Evolutionary conservation across 1,284 basidiomycete genomes (phyloP).

Genomic region (Wolfiporia cocos): DNA sequence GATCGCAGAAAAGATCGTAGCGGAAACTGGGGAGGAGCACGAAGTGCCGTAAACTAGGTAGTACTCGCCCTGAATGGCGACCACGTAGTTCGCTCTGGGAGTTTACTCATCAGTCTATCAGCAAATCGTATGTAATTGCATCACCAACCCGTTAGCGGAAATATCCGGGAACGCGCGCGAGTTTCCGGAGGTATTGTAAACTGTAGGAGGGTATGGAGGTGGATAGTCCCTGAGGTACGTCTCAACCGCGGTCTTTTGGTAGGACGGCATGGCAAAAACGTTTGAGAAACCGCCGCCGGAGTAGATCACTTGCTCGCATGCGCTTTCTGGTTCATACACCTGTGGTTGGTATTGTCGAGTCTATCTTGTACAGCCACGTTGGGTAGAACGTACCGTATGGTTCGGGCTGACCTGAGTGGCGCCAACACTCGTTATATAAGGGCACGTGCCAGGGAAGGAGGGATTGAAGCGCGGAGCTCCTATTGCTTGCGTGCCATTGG

Average conservation of each 20-base stretch:
- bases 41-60: slow-evolving; percentile 12
- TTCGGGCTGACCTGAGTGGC: slow-evolving; percentile 10
- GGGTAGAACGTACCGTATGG: slow-evolving; percentile 3
- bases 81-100: slow-evolving; percentile 37
- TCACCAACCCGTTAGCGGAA: slow-evolving; percentile 14
- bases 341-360: background rate
- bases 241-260: slow-evolving; percentile 12
- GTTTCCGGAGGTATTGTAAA: slow-evolving; percentile 14
- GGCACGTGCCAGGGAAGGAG: slow-evolving; percentile 13
- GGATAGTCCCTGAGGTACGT: slow-evolving; percentile 9
- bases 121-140: too few species aligned
- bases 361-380: background rate
- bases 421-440: slow-evolving; percentile 14
- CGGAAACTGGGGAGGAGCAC: slow-evolving; percentile 24
- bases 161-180: slow-evolving; percentile 15
- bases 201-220: slow-evolving; percentile 6
- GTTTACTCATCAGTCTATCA: background rate
- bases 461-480: slow-evolving; percentile 7
- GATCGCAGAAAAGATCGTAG: slow-evolving; percentile 48
- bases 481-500: slow-evolving; percentile 4
- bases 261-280: slow-evolving; percentile 13
- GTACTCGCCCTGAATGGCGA: slow-evolving; percentile 25
- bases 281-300: slow-evolving; percentile 18
- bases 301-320: slow-evolving; percentile 10
- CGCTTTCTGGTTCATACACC: slow-evolving; percentile 13